phyloP scores from a whole-genome alignment of 805 yeast genomes.

The Limtongia smithiae region DNA sequence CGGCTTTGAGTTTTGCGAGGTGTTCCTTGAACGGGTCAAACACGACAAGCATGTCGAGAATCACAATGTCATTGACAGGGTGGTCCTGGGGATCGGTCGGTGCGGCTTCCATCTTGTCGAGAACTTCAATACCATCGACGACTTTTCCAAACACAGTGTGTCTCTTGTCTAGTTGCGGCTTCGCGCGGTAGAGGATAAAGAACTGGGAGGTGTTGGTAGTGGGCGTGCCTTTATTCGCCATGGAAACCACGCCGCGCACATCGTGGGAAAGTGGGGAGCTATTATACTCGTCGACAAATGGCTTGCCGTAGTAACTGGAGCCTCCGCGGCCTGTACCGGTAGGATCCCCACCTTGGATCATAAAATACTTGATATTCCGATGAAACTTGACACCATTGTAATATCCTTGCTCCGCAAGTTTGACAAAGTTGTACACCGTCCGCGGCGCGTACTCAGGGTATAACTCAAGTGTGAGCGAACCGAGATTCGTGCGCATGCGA shows the following conservation, averaged over 20 bases:
- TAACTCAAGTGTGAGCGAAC: slow-evolving; percentile 51
- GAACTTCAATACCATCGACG: slow-evolving; percentile 47
- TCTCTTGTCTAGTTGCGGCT: slow-evolving; percentile 63
- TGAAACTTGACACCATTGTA: slow-evolving; percentile 36
- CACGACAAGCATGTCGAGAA: slow-evolving; percentile 18
- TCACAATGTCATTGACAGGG: slow-evolving; percentile 23
- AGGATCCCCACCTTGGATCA: slow-evolving; percentile 41
- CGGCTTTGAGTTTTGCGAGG: slow-evolving; percentile 17
- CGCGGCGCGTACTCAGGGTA: slow-evolving; percentile 66
- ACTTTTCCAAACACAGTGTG: slow-evolving; percentile 59
- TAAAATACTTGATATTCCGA: slow-evolving; percentile 36
- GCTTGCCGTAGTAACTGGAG: slow-evolving; percentile 31
- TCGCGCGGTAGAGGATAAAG: slow-evolving; percentile 72
- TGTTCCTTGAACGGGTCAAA: slow-evolving; percentile 30
- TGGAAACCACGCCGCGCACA: slow-evolving; percentile 75
- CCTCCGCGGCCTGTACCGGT: slow-evolving; percentile 39
- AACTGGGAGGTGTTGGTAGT: slow-evolving; percentile 91
- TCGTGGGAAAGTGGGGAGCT: slow-evolving; percentile 68
- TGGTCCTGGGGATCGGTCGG: slow-evolving; percentile 24
- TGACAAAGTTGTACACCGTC: slow-evolving; percentile 47
- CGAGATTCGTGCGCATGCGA: slow-evolving; percentile 32
- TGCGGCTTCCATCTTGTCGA: slow-evolving; percentile 44
- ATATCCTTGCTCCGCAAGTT: slow-evolving; percentile 43
- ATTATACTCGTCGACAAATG: slow-evolving; percentile 44
- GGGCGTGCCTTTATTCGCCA: slow-evolving; percentile 95